Percentiles rank a stretch among this genome's conserved stretches.
phyloP scores from a whole-genome alignment of 164 flowering plant species.

The Stephania cephalantha region DNA sequence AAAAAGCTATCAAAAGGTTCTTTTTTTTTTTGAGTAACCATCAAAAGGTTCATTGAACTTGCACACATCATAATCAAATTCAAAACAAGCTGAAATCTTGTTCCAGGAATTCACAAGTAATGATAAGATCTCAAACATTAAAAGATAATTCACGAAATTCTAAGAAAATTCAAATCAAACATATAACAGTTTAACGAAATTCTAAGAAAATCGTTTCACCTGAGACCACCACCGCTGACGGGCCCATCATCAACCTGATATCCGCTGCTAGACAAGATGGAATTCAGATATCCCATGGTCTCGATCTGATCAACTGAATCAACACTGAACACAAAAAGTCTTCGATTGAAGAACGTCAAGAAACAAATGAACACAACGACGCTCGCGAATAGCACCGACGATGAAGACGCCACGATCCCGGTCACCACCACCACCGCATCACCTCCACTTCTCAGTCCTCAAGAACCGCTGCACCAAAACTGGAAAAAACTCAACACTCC shows the following conservation, averaged over 20 bases:
- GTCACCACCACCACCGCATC: slow-evolving; percentile 15
- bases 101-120: not conserved
- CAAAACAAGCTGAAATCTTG: not conserved
- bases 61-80: not conserved
- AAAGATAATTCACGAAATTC: not conserved
- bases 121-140: not conserved
- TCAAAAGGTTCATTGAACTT: not conserved
- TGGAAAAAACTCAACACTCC: not conserved
- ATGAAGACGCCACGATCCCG: slow-evolving; percentile 9
- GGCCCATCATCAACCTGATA: slow-evolving; percentile 63
- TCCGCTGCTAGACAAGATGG: slow-evolving; percentile 62
- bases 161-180: not conserved
- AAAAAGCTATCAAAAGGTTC: not conserved
- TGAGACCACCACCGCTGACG: slow-evolving; percentile 86
- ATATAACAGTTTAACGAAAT: not conserved
- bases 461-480: slow-evolving; percentile 17
- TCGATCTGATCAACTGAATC: not conserved
- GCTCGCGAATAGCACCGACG: slow-evolving; percentile 2
- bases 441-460: slow-evolving; percentile 10
- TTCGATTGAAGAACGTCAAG: not conserved
- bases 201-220: slow-evolving; percentile 34
- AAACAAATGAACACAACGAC: not conserved
- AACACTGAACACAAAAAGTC: not conserved
- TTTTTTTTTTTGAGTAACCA: no score
- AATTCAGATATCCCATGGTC: slow-evolving; percentile 68